A percentile compares a stretch with the other conserved stretches of the same genome.
Conservation (phyloP, 2,329 filamentous ascomycete genomes). For the Helotiales sp. region DNA sequence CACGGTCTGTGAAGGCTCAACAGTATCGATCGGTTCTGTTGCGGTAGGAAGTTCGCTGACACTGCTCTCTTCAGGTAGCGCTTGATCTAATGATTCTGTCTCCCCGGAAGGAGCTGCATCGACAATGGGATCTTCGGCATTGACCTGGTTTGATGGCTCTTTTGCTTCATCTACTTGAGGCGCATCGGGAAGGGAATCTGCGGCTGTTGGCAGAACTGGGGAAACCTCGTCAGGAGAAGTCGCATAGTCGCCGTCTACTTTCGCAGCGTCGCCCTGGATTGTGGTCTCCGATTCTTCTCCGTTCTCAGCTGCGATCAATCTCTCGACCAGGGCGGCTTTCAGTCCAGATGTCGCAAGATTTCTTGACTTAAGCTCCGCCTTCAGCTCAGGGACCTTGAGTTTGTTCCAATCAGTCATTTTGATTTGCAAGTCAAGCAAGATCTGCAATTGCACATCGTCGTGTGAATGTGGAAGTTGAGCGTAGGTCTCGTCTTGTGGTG, state of each 20-base stretch:
- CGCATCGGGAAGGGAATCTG: constrained; percentile 13
- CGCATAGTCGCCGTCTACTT: constrained; percentile 21
- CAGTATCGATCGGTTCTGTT: constrained; percentile 16
- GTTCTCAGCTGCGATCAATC: constrained; percentile 50
- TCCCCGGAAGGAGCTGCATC: background rate
- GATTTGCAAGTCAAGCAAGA: background rate
- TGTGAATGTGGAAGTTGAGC: background rate
- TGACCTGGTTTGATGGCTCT: background rate
- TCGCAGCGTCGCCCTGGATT: constrained; percentile 27
- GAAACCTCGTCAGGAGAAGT: constrained; percentile 29
- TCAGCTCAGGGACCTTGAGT: constrained; percentile 74
- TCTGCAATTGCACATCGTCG: constrained; percentile 23
- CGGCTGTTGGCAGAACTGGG: constrained; percentile 14
- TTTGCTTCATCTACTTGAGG: constrained; percentile 1
- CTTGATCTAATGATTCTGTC: background rate
- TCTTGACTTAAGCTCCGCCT: constrained; percentile 70
- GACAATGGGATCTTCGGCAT: background rate
- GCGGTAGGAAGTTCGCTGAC: background rate
- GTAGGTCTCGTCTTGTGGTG: background rate
- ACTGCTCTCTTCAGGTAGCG: background rate
- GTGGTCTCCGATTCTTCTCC: constrained; percentile 36
- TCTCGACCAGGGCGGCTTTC: constrained; percentile 70
- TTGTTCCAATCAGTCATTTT: constrained; percentile 53
- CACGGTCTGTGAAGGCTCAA: constrained; percentile 21
- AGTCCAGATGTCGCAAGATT: constrained; percentile 69